Evolutionary conservation across 2,329 filamentous ascomycete species (phyloP).

Genomic region (Nothophoma quercina): DNA sequence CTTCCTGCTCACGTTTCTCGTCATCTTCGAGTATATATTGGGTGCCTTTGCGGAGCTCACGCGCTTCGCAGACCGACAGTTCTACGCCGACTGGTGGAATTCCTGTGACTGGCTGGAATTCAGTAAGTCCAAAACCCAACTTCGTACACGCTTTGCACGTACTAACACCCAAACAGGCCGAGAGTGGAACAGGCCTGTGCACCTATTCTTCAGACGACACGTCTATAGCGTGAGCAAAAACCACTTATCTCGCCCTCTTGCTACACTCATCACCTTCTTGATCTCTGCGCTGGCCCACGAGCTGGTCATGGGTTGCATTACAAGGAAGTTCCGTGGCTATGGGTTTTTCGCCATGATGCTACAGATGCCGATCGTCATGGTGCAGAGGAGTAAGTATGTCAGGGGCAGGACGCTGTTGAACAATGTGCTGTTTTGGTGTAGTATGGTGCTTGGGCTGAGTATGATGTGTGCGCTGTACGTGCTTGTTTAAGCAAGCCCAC

Average conservation of each 20-base stretch:
- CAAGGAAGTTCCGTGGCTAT: conserved; percentile 93
- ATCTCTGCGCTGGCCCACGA: conserved; percentile 91
- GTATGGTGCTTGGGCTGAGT: conserved; percentile 86
- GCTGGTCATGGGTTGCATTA: conserved; percentile 97
- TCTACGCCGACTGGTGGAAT: conserved; percentile 82
- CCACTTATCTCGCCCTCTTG: conserved; percentile 76
- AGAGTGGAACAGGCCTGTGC: conserved; percentile 92
- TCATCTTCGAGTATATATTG: conserved; percentile 97
- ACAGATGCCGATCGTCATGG: conserved; percentile 91
- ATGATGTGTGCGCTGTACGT: conserved; percentile 60
- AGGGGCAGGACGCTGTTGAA: conserved; percentile 76
- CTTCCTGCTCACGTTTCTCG: conserved; percentile 93
- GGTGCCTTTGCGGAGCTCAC: conserved; percentile 96
- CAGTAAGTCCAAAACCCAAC: conserved; percentile 55
- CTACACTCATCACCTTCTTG: conserved; percentile 90
- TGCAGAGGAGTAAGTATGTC: conserved; percentile 83
- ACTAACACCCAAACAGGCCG: too few species aligned
- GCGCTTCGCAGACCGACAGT: conserved; percentile 88
- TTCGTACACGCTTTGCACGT: too few species aligned
- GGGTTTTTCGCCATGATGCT: conserved; percentile 96
- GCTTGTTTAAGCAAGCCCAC: conserved; percentile 35
- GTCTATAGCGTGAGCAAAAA: conserved; percentile 86
- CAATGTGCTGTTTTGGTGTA: conserved; percentile 84
- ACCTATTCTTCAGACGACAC: conserved; percentile 92
- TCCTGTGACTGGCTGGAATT: conserved; percentile 93